Evolutionary conservation across 2,329 filamentous ascomycete genomes (phyloP).

Genomic region (Dactylellina cionopaga): DNA sequence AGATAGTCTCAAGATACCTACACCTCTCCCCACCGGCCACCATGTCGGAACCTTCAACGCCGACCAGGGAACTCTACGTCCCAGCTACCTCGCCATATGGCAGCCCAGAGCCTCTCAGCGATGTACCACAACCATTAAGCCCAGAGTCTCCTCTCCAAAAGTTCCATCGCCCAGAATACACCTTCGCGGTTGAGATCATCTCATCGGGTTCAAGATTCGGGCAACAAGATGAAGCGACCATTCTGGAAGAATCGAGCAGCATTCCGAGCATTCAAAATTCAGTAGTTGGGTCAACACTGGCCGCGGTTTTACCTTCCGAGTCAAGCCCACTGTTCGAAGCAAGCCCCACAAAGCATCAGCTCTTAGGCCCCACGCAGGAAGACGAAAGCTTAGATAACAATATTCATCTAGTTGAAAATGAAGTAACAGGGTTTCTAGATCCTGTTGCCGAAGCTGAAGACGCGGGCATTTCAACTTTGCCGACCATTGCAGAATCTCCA

Average conservation of each 20-base stretch:
- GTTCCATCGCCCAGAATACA: neutral
- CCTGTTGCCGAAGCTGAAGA: neutral
- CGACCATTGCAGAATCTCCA: conserved; percentile 37
- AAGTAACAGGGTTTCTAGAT: neutral
- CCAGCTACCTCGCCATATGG: conserved; percentile 48
- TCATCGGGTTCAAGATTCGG: conserved; percentile 2
- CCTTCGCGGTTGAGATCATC: conserved; percentile 4
- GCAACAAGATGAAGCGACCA: neutral
- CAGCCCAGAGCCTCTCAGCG: conserved; percentile 40
- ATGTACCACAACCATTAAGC: conserved; percentile 12
- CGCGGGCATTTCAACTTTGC: conserved; percentile 6
- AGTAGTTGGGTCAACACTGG: conserved; percentile 9
- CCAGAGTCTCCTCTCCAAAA: conserved; percentile 19
- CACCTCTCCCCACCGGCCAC: neutral
- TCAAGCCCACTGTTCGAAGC: conserved; percentile 24
- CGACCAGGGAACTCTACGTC: conserved; percentile 4
- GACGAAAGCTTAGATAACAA: neutral
- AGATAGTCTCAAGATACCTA: no score
- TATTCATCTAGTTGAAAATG: neutral
- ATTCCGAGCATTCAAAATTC: neutral
- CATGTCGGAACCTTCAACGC: conserved; percentile 35
- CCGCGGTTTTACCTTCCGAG: conserved; percentile 18
- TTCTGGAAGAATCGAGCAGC: neutral
- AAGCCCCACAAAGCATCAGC: conserved; percentile 13
- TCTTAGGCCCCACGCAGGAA: conserved; percentile 6